A percentile compares a stretch with the other conserved stretches of the same genome.
phyloP scores from a whole-genome alignment of 1,284 basidiomycete species.

The Vanrija sp. region DNA sequence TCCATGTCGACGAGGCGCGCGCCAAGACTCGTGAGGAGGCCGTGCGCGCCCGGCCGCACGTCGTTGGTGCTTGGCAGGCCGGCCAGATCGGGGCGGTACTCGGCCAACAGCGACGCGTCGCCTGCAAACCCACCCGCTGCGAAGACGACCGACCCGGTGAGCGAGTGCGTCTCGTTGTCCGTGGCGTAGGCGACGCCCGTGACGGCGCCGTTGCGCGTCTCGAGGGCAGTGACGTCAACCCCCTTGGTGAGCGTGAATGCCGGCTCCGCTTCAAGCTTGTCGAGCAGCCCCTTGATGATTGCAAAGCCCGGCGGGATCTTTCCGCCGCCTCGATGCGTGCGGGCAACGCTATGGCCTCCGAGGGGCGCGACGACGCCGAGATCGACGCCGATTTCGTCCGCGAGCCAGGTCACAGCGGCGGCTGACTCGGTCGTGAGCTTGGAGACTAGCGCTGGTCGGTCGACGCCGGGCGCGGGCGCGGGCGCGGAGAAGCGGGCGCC shows the following conservation, averaged over 20 bases:
- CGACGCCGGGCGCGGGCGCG: neutral
- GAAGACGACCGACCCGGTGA: constrained; percentile 6
- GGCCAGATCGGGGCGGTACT: constrained; percentile 11
- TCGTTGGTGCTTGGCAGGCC: constrained; percentile 14
- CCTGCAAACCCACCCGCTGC: constrained; percentile 14
- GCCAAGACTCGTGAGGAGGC: constrained; percentile 4
- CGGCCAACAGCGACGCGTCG: constrained; percentile 3
- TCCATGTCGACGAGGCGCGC: constrained; percentile 13
- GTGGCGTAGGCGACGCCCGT: neutral
- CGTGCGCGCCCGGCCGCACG: constrained; percentile 2
- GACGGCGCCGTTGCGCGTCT: neutral
- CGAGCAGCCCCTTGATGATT: constrained; percentile 7
- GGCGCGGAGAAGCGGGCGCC: constrained; percentile 3
- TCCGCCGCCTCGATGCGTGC: constrained; percentile 10
- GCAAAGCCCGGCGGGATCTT: constrained; percentile 10
- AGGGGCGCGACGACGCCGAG: constrained; percentile 8
- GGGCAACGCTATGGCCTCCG: constrained; percentile 11
- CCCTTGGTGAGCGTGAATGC: constrained; percentile 4
- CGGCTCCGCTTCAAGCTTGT: constrained; percentile 4
- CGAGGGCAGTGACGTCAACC: constrained; percentile 4
- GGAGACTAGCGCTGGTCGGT: constrained; percentile 5
- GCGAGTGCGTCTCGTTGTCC: neutral
- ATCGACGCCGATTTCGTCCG: constrained; percentile 10
- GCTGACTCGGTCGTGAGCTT: constrained; percentile 3
- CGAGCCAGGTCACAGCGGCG: constrained; percentile 5